A percentile compares a stretch with the other conserved stretches of the same genome.
phyloP scores from a whole-genome alignment of 2,329 filamentous ascomycete genomes.

The Phialophora chinensis region DNA sequence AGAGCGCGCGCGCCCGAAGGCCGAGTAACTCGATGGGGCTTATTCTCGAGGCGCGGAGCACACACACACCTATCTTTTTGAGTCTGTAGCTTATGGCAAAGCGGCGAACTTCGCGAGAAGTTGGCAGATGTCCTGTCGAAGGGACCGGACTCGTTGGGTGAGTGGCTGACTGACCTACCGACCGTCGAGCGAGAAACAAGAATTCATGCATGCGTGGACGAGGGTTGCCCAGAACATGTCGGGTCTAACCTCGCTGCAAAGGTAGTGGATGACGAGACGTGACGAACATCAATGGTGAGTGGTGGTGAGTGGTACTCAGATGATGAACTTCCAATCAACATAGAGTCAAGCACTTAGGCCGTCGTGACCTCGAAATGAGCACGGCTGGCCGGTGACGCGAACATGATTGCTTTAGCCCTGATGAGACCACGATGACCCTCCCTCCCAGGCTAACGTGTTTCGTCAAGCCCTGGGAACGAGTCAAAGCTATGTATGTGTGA shows the following conservation, averaged over 20 bases:
- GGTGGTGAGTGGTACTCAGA: slow-evolving; percentile 57
- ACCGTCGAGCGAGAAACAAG: background rate
- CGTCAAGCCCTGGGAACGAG: background rate
- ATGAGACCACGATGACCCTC: slow-evolving; percentile 49
- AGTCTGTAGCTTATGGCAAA: slow-evolving; percentile 63
- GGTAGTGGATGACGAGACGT: background rate
- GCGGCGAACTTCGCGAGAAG: slow-evolving; percentile 46
- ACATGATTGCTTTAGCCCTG: slow-evolving; percentile 56
- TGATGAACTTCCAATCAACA: slow-evolving; percentile 86
- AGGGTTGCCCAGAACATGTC: no score
- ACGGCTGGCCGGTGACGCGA: slow-evolving; percentile 54
- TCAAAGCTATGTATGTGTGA: background rate
- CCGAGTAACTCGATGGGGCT: slow-evolving; percentile 99
- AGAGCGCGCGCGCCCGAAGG: slow-evolving; percentile 26
- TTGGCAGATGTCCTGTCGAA: slow-evolving; percentile 69
- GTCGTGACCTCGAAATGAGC: slow-evolving; percentile 46
- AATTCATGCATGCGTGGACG: no score
- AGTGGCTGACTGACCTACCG: background rate
- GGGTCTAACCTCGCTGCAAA: background rate
- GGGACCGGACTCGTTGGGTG: slow-evolving; percentile 64
- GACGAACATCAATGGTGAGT: slow-evolving; percentile 34
- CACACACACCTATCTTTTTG: slow-evolving; percentile 43
- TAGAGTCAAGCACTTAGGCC: slow-evolving; percentile 99
- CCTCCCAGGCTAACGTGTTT: slow-evolving; percentile 43
- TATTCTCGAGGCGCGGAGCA: slow-evolving; percentile 99